A percentile compares a stretch with the other conserved stretches of the same genome.
Evolutionary conservation across 345 rosid genomes (phyloP).

Genomic region (Brassica incana): DNA sequence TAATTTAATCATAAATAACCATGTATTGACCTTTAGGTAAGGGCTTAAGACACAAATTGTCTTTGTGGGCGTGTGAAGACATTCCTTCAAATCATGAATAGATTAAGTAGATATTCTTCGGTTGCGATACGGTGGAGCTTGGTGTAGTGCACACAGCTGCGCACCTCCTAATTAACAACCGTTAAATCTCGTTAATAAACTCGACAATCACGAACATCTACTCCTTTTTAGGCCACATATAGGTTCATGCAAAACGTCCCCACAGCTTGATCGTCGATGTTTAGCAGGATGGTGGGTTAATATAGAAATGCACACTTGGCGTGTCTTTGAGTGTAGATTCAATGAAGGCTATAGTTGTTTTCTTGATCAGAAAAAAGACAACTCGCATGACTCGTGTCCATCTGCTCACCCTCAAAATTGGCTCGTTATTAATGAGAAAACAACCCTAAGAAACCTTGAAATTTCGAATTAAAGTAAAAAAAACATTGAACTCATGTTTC

Average conservation of each 20-base stretch:
- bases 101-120: neutral
- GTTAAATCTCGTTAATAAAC: neutral
- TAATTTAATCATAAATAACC: neutral
- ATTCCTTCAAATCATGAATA: conserved; percentile 14
- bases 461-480: too few species aligned
- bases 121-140: neutral
- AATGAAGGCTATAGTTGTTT: conserved; percentile 2
- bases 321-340: neutral
- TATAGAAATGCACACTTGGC: conserved; percentile 22
- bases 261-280: conserved; percentile 7
- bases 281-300: conserved; percentile 17
- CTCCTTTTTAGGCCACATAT: conserved; percentile 2
- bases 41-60: conserved; percentile 29
- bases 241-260: conserved; percentile 4
- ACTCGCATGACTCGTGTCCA: conserved; percentile 13
- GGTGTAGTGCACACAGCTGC: neutral
- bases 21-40: conserved; percentile 31
- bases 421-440: neutral
- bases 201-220: neutral
- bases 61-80: conserved; percentile 22
- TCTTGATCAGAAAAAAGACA: neutral
- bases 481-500: too few species aligned
- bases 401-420: conserved; percentile 5
- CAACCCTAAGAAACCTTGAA: too few species aligned
- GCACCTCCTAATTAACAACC: neutral